phyloP scores from a whole-genome alignment of 768 basidiomycete species.

The Mrakia gelida region DNA sequence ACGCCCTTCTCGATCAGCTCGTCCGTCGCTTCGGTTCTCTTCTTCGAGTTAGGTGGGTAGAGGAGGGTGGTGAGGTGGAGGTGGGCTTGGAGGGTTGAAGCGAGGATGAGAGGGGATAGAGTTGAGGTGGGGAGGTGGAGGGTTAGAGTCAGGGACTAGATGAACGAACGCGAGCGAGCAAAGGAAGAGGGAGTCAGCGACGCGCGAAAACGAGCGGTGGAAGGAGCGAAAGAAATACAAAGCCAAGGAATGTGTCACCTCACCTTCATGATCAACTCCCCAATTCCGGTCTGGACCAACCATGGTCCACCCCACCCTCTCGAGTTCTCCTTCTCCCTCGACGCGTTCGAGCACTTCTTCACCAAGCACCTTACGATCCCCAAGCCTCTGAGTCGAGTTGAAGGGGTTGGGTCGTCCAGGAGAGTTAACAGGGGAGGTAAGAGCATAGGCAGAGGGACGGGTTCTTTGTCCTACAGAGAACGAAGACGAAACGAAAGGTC shows the following conservation, averaged over 20 bases:
- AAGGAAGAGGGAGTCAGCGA: not conserved
- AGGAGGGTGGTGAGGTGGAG: slow-evolving; percentile 17
- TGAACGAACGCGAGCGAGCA: not conserved
- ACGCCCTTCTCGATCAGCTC: slow-evolving; percentile 26
- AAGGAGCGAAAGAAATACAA: not conserved
- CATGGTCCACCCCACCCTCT: slow-evolving; percentile 29
- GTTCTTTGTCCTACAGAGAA: not conserved
- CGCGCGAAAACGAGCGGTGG: not conserved
- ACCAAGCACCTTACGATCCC: not conserved
- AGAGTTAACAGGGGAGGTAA: slow-evolving; percentile 26
- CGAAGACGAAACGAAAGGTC: not conserved
- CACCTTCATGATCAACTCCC: slow-evolving; percentile 28
- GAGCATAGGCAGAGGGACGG: slow-evolving; percentile 22
- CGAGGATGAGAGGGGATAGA: slow-evolving; percentile 3
- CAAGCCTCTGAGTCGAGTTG: not conserved
- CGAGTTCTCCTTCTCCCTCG: not conserved
- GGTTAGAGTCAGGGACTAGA: slow-evolving; percentile 20
- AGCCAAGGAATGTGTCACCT: not conserved
- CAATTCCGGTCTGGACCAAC: slow-evolving; percentile 27
- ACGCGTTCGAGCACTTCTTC: not conserved
- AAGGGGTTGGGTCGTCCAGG: slow-evolving; percentile 16
- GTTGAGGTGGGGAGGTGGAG: slow-evolving; percentile 18
- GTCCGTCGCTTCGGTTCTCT: not conserved
- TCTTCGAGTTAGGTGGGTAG: slow-evolving; percentile 1
- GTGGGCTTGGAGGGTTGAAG: not conserved